Evolutionary conservation across 345 rosid genomes (phyloP).

Genomic region (Melastoma malabathricum): DNA sequence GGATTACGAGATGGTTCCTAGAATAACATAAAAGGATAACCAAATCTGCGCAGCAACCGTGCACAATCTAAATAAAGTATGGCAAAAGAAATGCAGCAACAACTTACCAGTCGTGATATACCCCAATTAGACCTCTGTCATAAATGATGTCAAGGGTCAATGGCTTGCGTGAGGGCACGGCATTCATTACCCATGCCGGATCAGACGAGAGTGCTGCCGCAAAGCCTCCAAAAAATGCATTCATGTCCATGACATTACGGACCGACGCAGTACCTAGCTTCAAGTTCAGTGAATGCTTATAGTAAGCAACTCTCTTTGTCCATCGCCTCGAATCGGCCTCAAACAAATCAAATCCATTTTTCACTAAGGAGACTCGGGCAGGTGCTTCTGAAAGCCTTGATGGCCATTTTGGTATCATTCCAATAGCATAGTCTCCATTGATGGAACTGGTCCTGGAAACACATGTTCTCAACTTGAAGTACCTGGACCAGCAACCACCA

Average conservation of each 20-base stretch:
- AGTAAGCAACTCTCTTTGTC: slow-evolving; percentile 79
- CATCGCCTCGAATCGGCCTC: slow-evolving; percentile 86
- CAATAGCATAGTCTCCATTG: slow-evolving; percentile 55
- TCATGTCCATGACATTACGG: slow-evolving; percentile 95
- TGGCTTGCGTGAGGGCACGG: slow-evolving; percentile 70
- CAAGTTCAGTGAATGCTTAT: slow-evolving; percentile 51
- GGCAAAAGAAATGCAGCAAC: not conserved
- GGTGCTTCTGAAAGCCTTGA: slow-evolving; percentile 63
- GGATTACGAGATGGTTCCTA: too few relatives aligned
- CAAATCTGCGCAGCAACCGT: too few relatives aligned
- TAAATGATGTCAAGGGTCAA: slow-evolving; percentile 60
- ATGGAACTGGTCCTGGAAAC: slow-evolving; percentile 47
- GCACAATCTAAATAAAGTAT: not conserved
- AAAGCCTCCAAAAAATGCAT: slow-evolving; percentile 88
- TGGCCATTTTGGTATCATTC: slow-evolving; percentile 67
- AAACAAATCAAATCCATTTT: slow-evolving; percentile 79
- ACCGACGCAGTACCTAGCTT: slow-evolving; percentile 58
- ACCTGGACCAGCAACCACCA: slow-evolving; percentile 35
- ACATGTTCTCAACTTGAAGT: slow-evolving; percentile 65
- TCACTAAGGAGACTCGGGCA: slow-evolving; percentile 52
- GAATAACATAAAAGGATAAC: too few relatives aligned
- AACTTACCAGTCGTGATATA: slow-evolving; percentile 28
- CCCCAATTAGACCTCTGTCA: slow-evolving; percentile 88
- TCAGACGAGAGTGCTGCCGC: slow-evolving; percentile 73
- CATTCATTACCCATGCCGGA: slow-evolving; percentile 95